Conservation (phyloP, 257 asterid species). For the Prunella vulgaris region DNA sequence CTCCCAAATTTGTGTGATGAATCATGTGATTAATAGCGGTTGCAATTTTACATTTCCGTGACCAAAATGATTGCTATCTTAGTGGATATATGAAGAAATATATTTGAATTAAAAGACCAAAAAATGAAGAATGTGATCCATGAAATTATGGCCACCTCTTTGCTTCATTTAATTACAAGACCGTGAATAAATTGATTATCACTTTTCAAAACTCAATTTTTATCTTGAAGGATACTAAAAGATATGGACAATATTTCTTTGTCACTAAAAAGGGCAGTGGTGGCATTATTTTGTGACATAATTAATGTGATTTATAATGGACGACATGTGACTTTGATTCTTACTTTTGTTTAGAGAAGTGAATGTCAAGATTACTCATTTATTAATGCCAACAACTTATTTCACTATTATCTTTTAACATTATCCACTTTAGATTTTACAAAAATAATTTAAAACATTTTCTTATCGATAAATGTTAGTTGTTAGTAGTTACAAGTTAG, state of each 20-base stretch:
- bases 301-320: conserved; percentile 13
- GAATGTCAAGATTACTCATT: conserved; percentile 26
- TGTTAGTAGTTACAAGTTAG: too few relatives aligned
- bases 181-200: conserved; percentile 27
- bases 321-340: conserved; percentile 36
- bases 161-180: conserved; percentile 23
- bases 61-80: conserved; percentile 26
- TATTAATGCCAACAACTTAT: conserved; percentile 15
- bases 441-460: too few relatives aligned
- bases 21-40: conserved; percentile 38
- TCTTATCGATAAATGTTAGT: too few relatives aligned
- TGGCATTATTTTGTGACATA: conserved; percentile 15
- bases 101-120: neutral
- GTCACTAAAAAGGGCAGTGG: conserved; percentile 21
- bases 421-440: conserved; percentile 11
- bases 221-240: conserved; percentile 5
- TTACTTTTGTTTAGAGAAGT: conserved; percentile 19
- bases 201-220: neutral
- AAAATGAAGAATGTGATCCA: conserved; percentile 15
- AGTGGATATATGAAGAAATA: neutral
- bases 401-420: conserved; percentile 1
- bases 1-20: conserved; percentile 8
- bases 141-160: conserved; percentile 22
- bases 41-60: conserved; percentile 37
- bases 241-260: conserved; percentile 20